phyloP scores from a whole-genome alignment of 352 stramenopile species.

The Pseudoperonospora humuli region DNA sequence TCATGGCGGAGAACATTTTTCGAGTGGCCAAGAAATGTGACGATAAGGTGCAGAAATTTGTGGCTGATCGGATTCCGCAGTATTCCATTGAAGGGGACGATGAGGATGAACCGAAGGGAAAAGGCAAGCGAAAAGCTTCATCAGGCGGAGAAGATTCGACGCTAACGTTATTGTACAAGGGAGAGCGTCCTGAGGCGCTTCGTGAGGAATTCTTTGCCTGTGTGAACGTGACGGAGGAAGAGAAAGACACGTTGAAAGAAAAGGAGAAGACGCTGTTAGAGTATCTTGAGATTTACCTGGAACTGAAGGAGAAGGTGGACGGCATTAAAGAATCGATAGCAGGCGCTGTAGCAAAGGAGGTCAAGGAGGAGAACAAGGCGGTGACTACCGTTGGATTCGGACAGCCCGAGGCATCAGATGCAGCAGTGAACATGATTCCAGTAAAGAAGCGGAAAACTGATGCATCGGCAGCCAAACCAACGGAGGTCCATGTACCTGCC shows the following conservation, averaged over 20 bases:
- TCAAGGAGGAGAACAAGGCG: constrained; percentile 20
- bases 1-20: constrained; percentile 81
- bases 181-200: constrained; percentile 42
- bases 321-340: constrained; percentile 51
- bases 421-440: constrained; percentile 57
- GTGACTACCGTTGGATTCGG: constrained; percentile 75
- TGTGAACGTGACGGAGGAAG: constrained; percentile 25
- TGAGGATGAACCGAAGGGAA: constrained; percentile 30
- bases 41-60: constrained; percentile 42
- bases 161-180: constrained; percentile 39
- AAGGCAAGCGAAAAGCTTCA: constrained; percentile 59
- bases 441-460: constrained; percentile 60
- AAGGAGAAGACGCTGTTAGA: constrained; percentile 53
- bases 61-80: constrained; percentile 38
- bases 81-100: constrained; percentile 28
- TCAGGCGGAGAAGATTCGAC: constrained; percentile 1
- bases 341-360: constrained; percentile 13
- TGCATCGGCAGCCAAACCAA: not conserved
- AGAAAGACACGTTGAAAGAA: constrained; percentile 18
- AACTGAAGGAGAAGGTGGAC: constrained; percentile 83
- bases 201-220: constrained; percentile 50
- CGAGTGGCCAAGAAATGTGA: constrained; percentile 37
- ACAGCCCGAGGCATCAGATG: constrained; percentile 8
- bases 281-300: constrained; percentile 79
- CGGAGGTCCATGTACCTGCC: not conserved